Evolutionary conservation across 768 basidiomycete species (phyloP), one percentile per base, ranked within the genome.

Genomic region (Chiua virens): DNA sequence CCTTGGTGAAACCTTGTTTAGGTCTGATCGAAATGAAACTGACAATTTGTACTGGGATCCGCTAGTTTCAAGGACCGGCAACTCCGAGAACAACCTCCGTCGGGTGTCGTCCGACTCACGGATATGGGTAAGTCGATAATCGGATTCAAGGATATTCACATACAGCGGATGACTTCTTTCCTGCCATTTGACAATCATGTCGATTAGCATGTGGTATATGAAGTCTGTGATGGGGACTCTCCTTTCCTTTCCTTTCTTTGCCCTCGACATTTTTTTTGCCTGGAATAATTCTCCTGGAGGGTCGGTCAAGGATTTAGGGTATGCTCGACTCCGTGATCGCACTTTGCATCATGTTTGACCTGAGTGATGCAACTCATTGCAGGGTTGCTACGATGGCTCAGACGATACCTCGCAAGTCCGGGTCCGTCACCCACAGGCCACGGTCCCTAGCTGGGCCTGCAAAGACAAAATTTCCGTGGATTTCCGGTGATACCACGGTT

Each of bases 391-490:
- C 20, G 46, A 53, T 45, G 43, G 38, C 34, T 34, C 15, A 17
- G 15, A 17, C 17, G 35, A 22, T 30, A 42, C 41, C 17, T 20
- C 28, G 21, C 38, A 23, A 18, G 44, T 46, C n/a, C n/a, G n/a
- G n/a, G 46, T 47, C 47, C 42, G 30, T 40, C 42, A 45, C 36
- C 27, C 35, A 40, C 50, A 45, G 40, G 32, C 20, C 20, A 8
- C 42, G 35, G 17, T 49, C 53, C 42, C 46, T 28, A 22, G 49
- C 34, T 45, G 6, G 50, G 34, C 17, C 38, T 42, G 20, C 50
- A 47, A 37, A 40, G 38, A 42, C 3, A 27, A 47, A 45, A 44
- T 34, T 17, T 7, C 58, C 66, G 58, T 66, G 66, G 64, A 64
- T 39, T 55, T 57, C 57, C 63, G 57, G 46, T 42, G 7, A 43